Conservation (phyloP, 768 basidiomycete species). For the Tylopilus subfusipes region DNA sequence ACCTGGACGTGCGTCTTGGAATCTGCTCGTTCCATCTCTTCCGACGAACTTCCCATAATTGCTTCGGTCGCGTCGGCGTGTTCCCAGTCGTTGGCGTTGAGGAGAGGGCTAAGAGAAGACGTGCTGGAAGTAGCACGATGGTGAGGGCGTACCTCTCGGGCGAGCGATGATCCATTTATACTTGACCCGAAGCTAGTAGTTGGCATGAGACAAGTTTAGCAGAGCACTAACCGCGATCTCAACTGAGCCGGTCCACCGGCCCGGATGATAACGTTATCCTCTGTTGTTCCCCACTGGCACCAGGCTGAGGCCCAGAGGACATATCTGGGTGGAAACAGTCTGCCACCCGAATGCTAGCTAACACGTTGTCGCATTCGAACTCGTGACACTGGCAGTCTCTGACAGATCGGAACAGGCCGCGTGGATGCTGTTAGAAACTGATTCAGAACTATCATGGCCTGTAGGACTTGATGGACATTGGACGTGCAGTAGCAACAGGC, state of each 20-base stretch:
- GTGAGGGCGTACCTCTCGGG: not conserved
- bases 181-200: not conserved
- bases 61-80: not conserved
- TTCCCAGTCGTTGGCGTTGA: slow-evolving; percentile 5
- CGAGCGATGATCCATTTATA: slow-evolving; percentile 12
- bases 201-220: not conserved
- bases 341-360: no score
- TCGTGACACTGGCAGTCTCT: no score
- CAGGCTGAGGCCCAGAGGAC: no score
- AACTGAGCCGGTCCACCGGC: not conserved
- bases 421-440: no score
- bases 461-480: no score
- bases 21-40: not conserved
- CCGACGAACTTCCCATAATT: slow-evolving; percentile 7
- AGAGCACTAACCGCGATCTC: not conserved
- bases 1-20: not conserved
- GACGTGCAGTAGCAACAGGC: no score
- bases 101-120: slow-evolving; percentile 13
- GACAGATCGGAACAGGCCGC: no score
- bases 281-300: no score
- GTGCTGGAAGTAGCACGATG: slow-evolving; percentile 8
- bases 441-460: no score
- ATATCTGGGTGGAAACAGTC: no score
- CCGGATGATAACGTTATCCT: not conserved
- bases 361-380: no score